A percentile compares a stretch with the other conserved stretches of the same genome.
phyloP scores from a whole-genome alignment of 129 eudicot genomes.

The Flaveria trinervia region DNA sequence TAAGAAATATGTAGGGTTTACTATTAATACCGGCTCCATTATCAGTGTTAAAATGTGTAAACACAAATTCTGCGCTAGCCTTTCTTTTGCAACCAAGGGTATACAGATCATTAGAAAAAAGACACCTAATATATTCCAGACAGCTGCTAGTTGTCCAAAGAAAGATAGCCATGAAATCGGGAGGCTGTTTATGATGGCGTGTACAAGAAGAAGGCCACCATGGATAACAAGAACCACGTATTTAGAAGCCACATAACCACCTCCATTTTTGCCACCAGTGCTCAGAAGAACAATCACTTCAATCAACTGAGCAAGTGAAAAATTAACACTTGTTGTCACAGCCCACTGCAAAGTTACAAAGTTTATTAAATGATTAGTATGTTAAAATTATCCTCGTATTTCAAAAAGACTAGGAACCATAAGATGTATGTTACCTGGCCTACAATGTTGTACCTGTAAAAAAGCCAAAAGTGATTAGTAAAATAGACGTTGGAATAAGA shows the following conservation, averaged over 20 bases:
- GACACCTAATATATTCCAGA: constrained; percentile 86
- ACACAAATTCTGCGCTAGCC: constrained; percentile 76
- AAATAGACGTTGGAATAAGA: background rate
- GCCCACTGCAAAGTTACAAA: constrained; percentile 86
- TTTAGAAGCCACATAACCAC: constrained; percentile 84
- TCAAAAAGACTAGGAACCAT: constrained; percentile 12
- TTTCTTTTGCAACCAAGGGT: constrained; percentile 74
- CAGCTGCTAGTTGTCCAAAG: constrained; percentile 90
- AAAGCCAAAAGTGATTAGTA: constrained; percentile 4
- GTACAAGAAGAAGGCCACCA: constrained; percentile 75
- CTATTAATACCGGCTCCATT: constrained; percentile 70
- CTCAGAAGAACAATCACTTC: constrained; percentile 83
- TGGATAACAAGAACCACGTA: constrained; percentile 75
- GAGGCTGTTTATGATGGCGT: constrained; percentile 84
- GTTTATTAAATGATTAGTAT: constrained; percentile 14
- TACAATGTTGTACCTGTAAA: constrained; percentile 94
- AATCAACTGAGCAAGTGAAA: constrained; percentile 86
- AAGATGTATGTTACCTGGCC: constrained; percentile 69
- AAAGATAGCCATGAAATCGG: constrained; percentile 87
- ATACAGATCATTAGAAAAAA: constrained; percentile 90
- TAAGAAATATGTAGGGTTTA: constrained; percentile 70
- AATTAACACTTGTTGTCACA: constrained; percentile 89
- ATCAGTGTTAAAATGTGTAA: constrained; percentile 85
- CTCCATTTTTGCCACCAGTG: constrained; percentile 89
- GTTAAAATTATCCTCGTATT: background rate